Evolutionary conservation across 2,329 filamentous ascomycete genomes (phyloP), one percentile per base, ranked within the genome.

Genomic region (Sporothrix phasma): DNA sequence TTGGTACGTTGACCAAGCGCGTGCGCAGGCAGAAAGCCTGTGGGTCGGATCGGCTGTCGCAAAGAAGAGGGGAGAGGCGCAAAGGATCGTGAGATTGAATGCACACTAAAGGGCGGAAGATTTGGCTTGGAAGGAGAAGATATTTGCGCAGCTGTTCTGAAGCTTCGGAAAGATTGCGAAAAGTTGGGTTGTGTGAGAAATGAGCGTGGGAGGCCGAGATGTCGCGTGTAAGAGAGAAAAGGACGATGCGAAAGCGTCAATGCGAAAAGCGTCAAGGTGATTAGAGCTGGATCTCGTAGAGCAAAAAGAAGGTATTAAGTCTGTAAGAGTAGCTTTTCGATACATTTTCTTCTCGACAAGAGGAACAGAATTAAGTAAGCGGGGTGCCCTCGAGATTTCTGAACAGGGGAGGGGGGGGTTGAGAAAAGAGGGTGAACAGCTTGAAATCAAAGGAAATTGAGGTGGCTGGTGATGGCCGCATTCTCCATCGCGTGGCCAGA

Each of bases 401-500:
- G 6, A 31, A 24, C 11, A 11, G 34, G 31, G 47, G 47, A 19
- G 49, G 26, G n/a, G 29, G 43, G n/a, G 43, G 22, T n/a, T 5
- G 7, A 22, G 24, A 29, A 62, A 34, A 54, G 34, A 58, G 43
- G 31, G 45, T 41, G 31, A 53, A 51, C 41, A 24, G n/a, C 39
- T 49, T 31, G 17, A 37, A 59, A 58, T 64, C 34, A 43, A 41
- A 49, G 45, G n/a, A 59, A 64, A 64, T 46, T 61, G 46, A 49
- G 63, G 56, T 53, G 63, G 63, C 63, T 64, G 62, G 62, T n/a
- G 63, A 64, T 60, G 45, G 56, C 56, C 34, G 53, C 46, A 53
- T 49, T 47, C 43, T 31, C 53, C 45, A 34, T 59, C 62, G 62
- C 61, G 61, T 53, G 53, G 15, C 22, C 2, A 4, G 10, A 63